phyloP scores from a whole-genome alignment of 208 protist species.

The Trypanosoma scelopori region DNA sequence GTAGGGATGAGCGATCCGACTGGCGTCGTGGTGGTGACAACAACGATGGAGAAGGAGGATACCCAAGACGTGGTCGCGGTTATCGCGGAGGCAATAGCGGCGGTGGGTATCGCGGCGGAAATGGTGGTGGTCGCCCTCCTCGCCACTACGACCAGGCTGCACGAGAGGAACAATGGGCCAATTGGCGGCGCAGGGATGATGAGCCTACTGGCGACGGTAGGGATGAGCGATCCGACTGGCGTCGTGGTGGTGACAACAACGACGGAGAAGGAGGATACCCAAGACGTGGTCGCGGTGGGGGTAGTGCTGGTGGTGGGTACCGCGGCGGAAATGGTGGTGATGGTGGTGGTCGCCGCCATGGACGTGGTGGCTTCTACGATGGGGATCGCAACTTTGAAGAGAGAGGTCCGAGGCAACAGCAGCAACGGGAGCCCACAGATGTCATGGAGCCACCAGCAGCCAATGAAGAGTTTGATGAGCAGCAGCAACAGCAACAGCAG shows the following conservation, averaged over 20 bases:
- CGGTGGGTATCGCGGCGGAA: conserved; percentile 15
- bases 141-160: no score
- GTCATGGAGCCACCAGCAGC: background rate
- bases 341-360: conserved; percentile 7
- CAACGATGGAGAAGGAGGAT: conserved; percentile 14
- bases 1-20: conserved; percentile 9
- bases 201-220: background rate
- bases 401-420: background rate
- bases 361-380: conserved; percentile 6
- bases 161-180: no score
- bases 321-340: conserved; percentile 1
- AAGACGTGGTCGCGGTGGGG: conserved; percentile 1
- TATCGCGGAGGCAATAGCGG: conserved; percentile 6
- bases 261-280: conserved; percentile 14
- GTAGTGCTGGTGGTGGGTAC: conserved; percentile 4
- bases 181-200: background rate
- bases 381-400: background rate
- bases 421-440: background rate
- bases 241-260: conserved; percentile 29
- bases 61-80: conserved; percentile 3
- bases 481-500: background rate
- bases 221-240: conserved; percentile 11
- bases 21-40: conserved; percentile 30
- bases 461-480: background rate
- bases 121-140: conserved; percentile 2